A percentile compares a stretch with the other conserved stretches of the same genome.
phyloP scores from a whole-genome alignment of 805 yeast species.

The Teunomyces cretensis region DNA sequence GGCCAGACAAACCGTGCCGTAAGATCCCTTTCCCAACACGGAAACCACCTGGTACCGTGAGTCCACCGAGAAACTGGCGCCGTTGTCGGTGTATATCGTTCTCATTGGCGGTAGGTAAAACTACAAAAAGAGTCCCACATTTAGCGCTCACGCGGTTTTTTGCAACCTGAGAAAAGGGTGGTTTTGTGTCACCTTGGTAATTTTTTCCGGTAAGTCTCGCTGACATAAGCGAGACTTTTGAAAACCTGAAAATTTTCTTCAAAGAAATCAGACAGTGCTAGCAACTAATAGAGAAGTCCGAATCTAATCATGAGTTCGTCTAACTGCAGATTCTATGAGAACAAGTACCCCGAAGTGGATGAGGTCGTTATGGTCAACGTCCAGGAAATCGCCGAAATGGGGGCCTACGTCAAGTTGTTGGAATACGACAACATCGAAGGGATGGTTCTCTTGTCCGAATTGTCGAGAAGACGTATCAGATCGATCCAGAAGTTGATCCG shows the following conservation, averaged over 20 bases:
- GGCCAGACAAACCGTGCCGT: constrained; percentile 84
- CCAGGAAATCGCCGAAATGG: constrained; percentile 98
- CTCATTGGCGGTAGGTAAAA: neutral
- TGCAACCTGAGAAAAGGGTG: constrained; percentile 3
- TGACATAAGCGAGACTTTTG: neutral
- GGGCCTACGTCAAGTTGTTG: constrained; percentile 92
- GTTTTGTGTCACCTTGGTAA: neutral
- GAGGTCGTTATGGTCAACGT: constrained; percentile 99
- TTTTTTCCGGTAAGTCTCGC: no score
- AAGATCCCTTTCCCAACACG: constrained; percentile 79
- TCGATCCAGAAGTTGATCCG: constrained; percentile 96
- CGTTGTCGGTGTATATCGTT: constrained; percentile 25
- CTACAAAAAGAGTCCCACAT: no score
- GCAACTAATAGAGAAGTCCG: neutral
- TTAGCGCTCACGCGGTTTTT: neutral
- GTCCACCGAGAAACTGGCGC: constrained; percentile 62
- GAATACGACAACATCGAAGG: constrained; percentile 99
- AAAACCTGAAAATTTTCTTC: constrained; percentile 5
- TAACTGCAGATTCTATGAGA: constrained; percentile 94
- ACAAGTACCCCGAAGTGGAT: constrained; percentile 97
- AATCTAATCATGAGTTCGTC: constrained; percentile 65
- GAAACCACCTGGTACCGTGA: constrained; percentile 55
- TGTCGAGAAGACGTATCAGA: constrained; percentile 97
- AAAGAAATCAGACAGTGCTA: neutral
- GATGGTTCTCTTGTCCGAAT: constrained; percentile 92